Base-by-base conservation (phyloP, 2,329 filamentous ascomycete genomes). In the Sphaerulina vaccinii region DNA sequence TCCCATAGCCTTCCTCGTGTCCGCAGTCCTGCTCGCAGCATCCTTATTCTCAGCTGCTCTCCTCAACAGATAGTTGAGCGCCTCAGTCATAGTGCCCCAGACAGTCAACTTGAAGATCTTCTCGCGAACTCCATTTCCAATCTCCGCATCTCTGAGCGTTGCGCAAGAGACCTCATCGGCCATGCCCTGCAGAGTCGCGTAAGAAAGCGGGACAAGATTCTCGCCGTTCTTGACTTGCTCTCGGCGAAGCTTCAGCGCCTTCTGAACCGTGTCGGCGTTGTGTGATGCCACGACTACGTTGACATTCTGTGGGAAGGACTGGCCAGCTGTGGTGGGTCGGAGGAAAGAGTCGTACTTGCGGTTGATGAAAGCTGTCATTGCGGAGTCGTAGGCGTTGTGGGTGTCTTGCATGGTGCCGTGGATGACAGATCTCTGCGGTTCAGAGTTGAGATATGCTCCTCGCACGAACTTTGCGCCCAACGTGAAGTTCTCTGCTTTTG, bases 111-210 rank as follows among this genome's bases (percentile, higher is more conserved):
- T 83, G 62, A 77, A 79, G 2, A 79, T 76, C 52, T 70, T 72
- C 13, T 76, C 72, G 50, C 68, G 64, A 0, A 63, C 64, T 33
- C 68, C 68, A 62, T 63, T 62, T 63, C 62, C 62, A 32, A 69
- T 62, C 9, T 72, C 69, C 24, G 70, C 75, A 5, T 71, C 64
- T 51, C 79, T 71, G 13, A 83, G 67, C 0, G 83, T 67, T 2
- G 73, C 71, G 59, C 79, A 79, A 51, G 86, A 90, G 46, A 97
- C 84, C 67, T 96, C 91, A 62, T 97, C 92, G 1, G 92, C 92
- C 92, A 97, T 97, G 35, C 92, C 91, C 74, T 92, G 87, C 1
- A 96, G 80, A 73, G 96, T 91, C 2, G 87, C 87, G 68, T 89
- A 90, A 0, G 73, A 70, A 8, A 82, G 70, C 2, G 76, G 72